Conservation (phyloP, 2,329 filamentous ascomycete genomes). For the Stenocarpella maydis region DNA sequence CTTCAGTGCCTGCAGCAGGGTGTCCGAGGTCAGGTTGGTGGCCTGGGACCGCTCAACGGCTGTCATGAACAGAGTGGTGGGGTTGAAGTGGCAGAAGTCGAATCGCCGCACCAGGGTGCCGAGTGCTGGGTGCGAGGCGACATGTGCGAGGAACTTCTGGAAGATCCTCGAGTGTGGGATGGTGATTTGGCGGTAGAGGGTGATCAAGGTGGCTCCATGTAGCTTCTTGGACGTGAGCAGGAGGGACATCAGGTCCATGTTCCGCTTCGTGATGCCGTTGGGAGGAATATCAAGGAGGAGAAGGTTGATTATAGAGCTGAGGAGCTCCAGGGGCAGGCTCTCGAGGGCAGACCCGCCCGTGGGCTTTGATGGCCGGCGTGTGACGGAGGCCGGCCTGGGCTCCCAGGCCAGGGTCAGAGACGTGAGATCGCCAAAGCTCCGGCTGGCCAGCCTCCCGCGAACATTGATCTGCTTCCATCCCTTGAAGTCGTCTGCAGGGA, state of each 20-base stretch:
- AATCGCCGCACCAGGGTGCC: constrained; percentile 80
- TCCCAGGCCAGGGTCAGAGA: constrained; percentile 64
- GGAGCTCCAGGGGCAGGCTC: constrained; percentile 73
- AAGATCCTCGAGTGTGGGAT: constrained; percentile 86
- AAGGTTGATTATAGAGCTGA: constrained; percentile 77
- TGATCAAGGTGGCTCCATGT: constrained; percentile 75
- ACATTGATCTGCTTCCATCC: constrained; percentile 71
- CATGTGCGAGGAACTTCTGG: constrained; percentile 78
- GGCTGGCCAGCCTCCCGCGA: constrained; percentile 65
- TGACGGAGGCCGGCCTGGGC: constrained; percentile 41
- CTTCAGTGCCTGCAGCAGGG: constrained; percentile 74
- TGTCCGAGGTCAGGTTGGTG: constrained; percentile 78
- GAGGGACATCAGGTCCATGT: constrained; percentile 79
- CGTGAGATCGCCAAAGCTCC: constrained; percentile 68
- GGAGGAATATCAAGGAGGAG: constrained; percentile 76
- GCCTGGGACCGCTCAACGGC: constrained; percentile 78
- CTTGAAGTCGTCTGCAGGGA: constrained; percentile 64
- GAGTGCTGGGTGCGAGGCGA: constrained; percentile 71
- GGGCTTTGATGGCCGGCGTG: constrained; percentile 34
- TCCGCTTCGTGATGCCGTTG: constrained; percentile 79
- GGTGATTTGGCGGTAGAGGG: constrained; percentile 81
- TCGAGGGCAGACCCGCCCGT: constrained; percentile 69
- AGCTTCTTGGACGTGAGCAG: constrained; percentile 79
- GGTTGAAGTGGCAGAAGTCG: constrained; percentile 88
- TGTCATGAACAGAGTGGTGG: constrained; percentile 77